Evolutionary conservation across 176 grass and related monocot species (phyloP), one percentile per base, ranked within the genome.

Genomic region (Urochloa ruziziensis): DNA sequence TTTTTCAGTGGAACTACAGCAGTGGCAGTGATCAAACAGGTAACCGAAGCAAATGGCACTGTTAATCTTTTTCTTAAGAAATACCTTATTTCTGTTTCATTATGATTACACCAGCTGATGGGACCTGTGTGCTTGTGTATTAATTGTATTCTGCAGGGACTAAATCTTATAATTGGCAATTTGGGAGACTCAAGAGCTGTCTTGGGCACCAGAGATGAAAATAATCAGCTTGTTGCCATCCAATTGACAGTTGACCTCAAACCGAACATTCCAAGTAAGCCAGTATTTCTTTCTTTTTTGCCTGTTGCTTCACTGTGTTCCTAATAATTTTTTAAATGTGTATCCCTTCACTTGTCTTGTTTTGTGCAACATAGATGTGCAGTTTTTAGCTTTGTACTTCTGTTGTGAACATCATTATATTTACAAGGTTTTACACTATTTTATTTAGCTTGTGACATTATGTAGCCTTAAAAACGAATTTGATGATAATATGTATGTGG

Each of bases 1-100:
- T 94, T 91, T 82, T 91, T 90, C 74, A 97, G 95, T 83, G 95
- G 95, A 70, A 94, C 92, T 67, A 97, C 95, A 79, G 88, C 95
- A 34, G 92, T 97, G 14, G 88, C 90, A 69, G 74, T 94, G 84
- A 72, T 97, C 80, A 97, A 97, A 82, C 88, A 94, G 90, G 95
- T 97, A 91, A 28, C 48, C 67, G 19, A 86, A 51, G 2, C 17
- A 14, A 58, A 62, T 40, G 43, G 36, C 10, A 79, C 27, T 39
- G 17, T 9, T 58, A 0, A 43, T 27, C 35, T 30, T 39, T 84
- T 60, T 86, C 8, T 68, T 60, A 2, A 75, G 46, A 78, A 48
- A 85, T 56, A 73, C 67, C 48, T 61, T 73, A 1, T 52, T 47
- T 51, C 24, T 10, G 33, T 76, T 71, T 46, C 33, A 78, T 70